Conservation (phyloP, 129 eudicot genomes). For the Arctium lappa region DNA sequence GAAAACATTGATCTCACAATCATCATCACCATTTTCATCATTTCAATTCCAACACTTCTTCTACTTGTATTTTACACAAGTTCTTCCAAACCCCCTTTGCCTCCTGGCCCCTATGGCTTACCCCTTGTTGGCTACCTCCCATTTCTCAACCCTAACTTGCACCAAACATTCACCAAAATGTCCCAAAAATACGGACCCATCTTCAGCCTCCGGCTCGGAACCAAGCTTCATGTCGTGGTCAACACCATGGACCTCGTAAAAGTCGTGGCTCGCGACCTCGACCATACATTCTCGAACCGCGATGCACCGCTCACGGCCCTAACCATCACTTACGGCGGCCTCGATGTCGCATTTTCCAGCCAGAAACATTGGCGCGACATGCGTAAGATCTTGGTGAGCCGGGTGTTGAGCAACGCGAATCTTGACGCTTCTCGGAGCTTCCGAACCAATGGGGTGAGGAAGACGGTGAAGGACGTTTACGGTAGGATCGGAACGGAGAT, state of each 20-base stretch:
- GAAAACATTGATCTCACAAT: neutral
- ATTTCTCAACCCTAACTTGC: too few relatives aligned
- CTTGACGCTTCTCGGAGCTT: neutral
- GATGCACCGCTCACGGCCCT: too few relatives aligned
- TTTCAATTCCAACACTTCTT: neutral
- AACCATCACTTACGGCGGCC: too few relatives aligned
- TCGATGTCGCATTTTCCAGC: neutral
- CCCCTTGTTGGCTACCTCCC: too few relatives aligned
- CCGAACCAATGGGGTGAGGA: conserved; percentile 19
- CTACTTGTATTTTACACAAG: conserved; percentile 2
- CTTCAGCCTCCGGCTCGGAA: too few relatives aligned
- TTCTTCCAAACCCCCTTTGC: neutral
- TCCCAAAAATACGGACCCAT: too few relatives aligned
- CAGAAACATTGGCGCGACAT: conserved; percentile 21
- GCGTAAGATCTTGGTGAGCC: conserved; percentile 16
- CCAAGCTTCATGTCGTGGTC: too few relatives aligned
- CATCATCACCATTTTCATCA: conserved; percentile 1
- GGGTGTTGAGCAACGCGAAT: conserved; percentile 29
- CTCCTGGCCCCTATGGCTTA: conserved; percentile 10
- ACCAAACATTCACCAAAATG: too few relatives aligned
- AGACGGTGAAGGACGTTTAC: neutral
- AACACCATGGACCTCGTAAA: too few relatives aligned
- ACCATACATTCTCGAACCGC: too few relatives aligned
- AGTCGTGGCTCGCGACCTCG: too few relatives aligned
- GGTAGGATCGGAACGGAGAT: too few relatives aligned